Evolutionary conservation across 1,284 basidiomycete genomes (phyloP), one percentile per base, ranked within the genome.

Genomic region (Pseudozyma hubeiensis): DNA sequence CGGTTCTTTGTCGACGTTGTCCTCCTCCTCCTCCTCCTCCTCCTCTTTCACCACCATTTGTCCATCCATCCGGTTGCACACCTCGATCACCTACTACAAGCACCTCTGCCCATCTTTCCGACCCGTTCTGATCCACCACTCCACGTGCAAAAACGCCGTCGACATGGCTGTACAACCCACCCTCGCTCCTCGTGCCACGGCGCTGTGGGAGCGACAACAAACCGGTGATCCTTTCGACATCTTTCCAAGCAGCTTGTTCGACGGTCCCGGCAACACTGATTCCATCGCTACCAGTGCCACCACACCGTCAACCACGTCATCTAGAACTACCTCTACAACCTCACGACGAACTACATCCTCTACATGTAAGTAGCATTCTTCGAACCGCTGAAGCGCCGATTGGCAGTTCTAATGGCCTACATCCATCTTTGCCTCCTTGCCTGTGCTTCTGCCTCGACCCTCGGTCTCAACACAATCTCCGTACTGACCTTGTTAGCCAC

Each of bases 171-270:
- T 63, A 14, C 64, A 58, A 48, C 70, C 70, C 59, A 64, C 70
- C n/a, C 41, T 64, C 13, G 49, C 48, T 17, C 64, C 70, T 17
- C 60, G 64, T 8, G 70, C 61, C 7, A 29, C 51, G 10, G 48
- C 53, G 6, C 37, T 67, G 46, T 67, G 60, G 70, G 64, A 67
- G 46, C 48, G 70, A 34, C 64, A 66, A 34, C 64, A 66, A 40
- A 45, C 37, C 14, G 35, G 8, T 29, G 41, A 63, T 17, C 54
- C 59, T 30, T 9, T 66, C 6, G 39, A 14, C 37, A 72, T 60
- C 55, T 50, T 64, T 40, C 11, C 55, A 8, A 52, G 39, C 56
- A 24, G 11, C 24, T 7, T 72, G 7, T 58, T 72, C 30, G 52
- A 29, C 29, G 44, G 33, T 9, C 19, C 66, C 17, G 48, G 6